Conservation (phyloP, 2,329 filamentous ascomycete species). For the Sphaceloma murrayae region DNA sequence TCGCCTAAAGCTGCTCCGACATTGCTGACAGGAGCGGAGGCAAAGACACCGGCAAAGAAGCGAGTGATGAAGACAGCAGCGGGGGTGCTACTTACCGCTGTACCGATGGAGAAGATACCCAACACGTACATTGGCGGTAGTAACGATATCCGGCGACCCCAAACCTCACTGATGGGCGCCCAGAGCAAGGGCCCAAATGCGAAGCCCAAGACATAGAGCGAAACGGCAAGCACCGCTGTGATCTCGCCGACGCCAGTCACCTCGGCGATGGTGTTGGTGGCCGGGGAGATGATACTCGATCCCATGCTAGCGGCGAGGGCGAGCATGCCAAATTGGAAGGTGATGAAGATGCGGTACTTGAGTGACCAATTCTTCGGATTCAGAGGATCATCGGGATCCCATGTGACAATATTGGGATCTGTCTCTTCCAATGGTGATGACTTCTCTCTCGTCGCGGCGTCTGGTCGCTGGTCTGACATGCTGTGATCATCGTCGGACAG, state of each 20-base stretch:
- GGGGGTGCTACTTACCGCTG: conserved; percentile 33
- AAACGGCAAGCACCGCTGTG: conserved; percentile 37
- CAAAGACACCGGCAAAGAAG: conserved; percentile 40
- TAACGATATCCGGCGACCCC: conserved; percentile 38
- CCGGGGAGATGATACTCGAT: conserved; percentile 44
- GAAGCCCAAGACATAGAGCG: conserved; percentile 35
- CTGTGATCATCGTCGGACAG: too few species aligned
- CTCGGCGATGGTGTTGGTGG: conserved; percentile 34
- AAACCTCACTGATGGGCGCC: conserved; percentile 39
- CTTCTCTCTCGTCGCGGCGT: conserved; percentile 7
- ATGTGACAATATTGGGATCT: conserved; percentile 22
- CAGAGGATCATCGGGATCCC: conserved; percentile 67
- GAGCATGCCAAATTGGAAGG: conserved; percentile 41
- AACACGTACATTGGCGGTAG: conserved; percentile 36
- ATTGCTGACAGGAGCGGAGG: conserved; percentile 35
- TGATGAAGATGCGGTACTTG: conserved; percentile 40
- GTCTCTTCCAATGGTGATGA: background rate
- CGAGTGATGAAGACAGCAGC: conserved; percentile 33
- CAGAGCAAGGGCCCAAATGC: conserved; percentile 22
- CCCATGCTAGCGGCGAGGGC: conserved; percentile 43
- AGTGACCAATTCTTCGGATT: conserved; percentile 42
- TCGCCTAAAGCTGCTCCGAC: conserved; percentile 38
- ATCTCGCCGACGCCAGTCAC: conserved; percentile 38
- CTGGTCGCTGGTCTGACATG: too few species aligned
- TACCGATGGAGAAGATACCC: conserved; percentile 39